Evolutionary conservation across 352 stramenopile genomes (phyloP).

Genomic region (Globisporangium takayamanum): DNA sequence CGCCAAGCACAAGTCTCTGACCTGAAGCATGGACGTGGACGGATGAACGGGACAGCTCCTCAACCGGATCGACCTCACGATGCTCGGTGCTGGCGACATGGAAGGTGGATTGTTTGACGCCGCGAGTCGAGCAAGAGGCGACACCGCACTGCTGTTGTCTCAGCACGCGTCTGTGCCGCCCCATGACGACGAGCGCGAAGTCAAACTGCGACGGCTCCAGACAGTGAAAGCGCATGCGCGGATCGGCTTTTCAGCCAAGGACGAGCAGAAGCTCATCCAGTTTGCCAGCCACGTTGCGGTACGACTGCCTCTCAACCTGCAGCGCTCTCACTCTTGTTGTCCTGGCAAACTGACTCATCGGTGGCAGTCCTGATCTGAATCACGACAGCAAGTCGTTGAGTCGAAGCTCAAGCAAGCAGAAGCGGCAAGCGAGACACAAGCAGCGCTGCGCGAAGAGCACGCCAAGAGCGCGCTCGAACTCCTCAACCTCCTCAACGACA

Average conservation of each 20-base stretch:
- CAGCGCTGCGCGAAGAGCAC: conserved; percentile 38
- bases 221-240: conserved; percentile 19
- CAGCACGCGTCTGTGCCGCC: background rate
- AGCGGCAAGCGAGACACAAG: conserved; percentile 23
- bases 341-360: background rate
- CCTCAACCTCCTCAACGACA: conserved; percentile 49
- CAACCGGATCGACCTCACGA: conserved; percentile 37
- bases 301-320: background rate
- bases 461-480: conserved; percentile 45
- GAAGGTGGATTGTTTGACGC: background rate
- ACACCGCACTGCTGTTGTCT: too few species aligned
- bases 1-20: too few species aligned
- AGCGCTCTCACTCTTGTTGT: background rate
- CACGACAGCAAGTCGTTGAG: conserved; percentile 37
- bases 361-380: background rate
- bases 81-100: conserved; percentile 2
- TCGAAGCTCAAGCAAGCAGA: conserved; percentile 36
- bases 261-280: conserved; percentile 61
- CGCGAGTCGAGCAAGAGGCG: too few species aligned
- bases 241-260: conserved; percentile 45
- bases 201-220: conserved; percentile 30
- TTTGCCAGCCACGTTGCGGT: conserved; percentile 53
- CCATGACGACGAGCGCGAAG: conserved; percentile 28
- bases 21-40: too few species aligned
- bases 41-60: conserved; percentile 23